These are phyloP conservation scores for Talaromyces sp. DNA, from an alignment of 2,329 filamentous ascomycete genomes.

Conservation along the genomic window DNA sequence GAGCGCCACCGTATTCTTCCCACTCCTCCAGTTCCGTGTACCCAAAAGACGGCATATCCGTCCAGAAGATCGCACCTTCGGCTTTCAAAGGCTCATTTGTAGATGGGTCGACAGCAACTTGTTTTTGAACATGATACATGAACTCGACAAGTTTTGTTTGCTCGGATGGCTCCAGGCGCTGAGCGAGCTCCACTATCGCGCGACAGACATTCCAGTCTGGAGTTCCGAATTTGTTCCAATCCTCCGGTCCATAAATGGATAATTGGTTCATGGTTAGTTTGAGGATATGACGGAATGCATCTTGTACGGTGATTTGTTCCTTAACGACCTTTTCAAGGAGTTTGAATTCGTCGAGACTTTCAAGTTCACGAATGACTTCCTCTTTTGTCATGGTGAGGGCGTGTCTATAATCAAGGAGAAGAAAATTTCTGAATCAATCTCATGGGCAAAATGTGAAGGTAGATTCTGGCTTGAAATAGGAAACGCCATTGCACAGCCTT, in stretches of 20 bases:
- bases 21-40: slow-evolving; percentile 20
- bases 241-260: neutral
- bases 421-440: too few species aligned
- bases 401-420: too few species aligned
- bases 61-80: slow-evolving; percentile 15
- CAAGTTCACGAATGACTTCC: too few species aligned
- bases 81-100: slow-evolving; percentile 11
- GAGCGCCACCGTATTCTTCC: slow-evolving; percentile 18
- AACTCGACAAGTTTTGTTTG: slow-evolving; percentile 20
- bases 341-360: neutral
- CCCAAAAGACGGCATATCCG: slow-evolving; percentile 18
- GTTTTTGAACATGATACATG: slow-evolving; percentile 15
- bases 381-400: neutral
- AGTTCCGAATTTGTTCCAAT: slow-evolving; percentile 5
- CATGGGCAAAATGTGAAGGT: neutral
- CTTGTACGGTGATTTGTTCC: neutral
- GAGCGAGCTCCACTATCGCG: slow-evolving; percentile 16
- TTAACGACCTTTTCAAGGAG: neutral
- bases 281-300: neutral
- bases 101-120: slow-evolving; percentile 11
- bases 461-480: too few species aligned
- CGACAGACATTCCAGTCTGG: slow-evolving; percentile 19
- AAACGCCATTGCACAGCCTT: too few species aligned
- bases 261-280: neutral
- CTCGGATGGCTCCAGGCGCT: slow-evolving; percentile 18